Base-by-base conservation (phyloP, 495 filamentous ascomycete genomes). In the Penicillium lagena region DNA sequence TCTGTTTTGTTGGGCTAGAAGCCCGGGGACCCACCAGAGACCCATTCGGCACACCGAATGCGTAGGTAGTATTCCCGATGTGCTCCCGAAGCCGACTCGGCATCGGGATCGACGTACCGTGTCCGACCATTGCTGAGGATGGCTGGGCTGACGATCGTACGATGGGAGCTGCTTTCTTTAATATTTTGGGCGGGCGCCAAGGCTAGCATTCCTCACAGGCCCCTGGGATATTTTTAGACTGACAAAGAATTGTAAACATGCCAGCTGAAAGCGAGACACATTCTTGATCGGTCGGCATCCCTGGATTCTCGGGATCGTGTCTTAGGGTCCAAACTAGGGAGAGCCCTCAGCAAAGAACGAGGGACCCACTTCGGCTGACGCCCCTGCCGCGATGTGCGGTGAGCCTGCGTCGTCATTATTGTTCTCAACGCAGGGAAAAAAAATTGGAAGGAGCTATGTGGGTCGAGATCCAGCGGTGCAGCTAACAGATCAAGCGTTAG, bases 301-400 rank as follows among this genome's bases (percentile, higher is more conserved):
- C 22, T 22, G 2, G 22, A 22, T 22, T 22, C 49, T 56, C 54
- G 54, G 54, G 43, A 56, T 56, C 46, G 49, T 50, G 49, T 50
- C 35, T 31, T 48, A 49, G 50, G 53, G 45, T 52, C 50, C 45
- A 33, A 7, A 31, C 47, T 33, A n/a, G 37, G 22, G 22, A 22
- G 22, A 4, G 22, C 22, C 2, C 22, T 22, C 2, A 22, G 2
- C 22, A 22, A 22, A 6, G 22, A 22, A 2, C 6, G 22, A 22
- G 22, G 12, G 50, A 40, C 57, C 57, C 53, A 52, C 50, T 45
- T 22, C 27, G 33, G 15, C 45, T 42, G 49, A 47, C 22, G 42
- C 45, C 46, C 42, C 43, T 59, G 48, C 49, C 46, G 46, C 39
- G 52, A 59, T 56, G 50, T 42, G 35, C 53, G 45, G 46, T 59